Percentiles rank a stretch among this genome's conserved stretches.
These are phyloP conservation scores for Wickerhamomyces alni DNA, from an alignment of 805 yeast species.

Conservation along the genomic window DNA sequence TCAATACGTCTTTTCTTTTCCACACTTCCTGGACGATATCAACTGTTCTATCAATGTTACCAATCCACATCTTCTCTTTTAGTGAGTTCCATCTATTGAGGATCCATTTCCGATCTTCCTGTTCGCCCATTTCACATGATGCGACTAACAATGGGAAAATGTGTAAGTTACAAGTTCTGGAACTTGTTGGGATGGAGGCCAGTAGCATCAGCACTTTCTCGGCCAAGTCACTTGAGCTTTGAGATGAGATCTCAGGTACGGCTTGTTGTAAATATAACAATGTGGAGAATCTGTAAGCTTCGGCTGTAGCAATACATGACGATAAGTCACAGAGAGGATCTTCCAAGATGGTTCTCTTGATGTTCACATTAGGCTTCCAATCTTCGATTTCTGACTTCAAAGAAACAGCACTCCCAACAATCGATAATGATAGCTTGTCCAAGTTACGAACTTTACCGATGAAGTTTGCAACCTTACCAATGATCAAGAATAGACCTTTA, in stretches of 20 bases:
- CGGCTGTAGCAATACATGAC: conserved; percentile 63
- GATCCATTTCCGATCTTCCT: conserved; percentile 60
- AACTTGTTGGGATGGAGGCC: conserved; percentile 56
- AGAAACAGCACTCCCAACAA: conserved; percentile 49
- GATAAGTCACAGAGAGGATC: conserved; percentile 50
- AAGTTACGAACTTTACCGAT: conserved; percentile 41
- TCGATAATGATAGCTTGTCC: conserved; percentile 36
- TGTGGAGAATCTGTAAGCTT: conserved; percentile 58
- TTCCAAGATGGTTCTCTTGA: conserved; percentile 30
- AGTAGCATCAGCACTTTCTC: conserved; percentile 52
- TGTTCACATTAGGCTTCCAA: conserved; percentile 45
- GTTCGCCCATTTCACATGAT: conserved; percentile 57
- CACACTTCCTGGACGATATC: conserved; percentile 71
- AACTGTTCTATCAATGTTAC: conserved; percentile 58
- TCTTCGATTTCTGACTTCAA: conserved; percentile 44
- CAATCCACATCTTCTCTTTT: conserved; percentile 52
- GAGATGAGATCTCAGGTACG: conserved; percentile 60
- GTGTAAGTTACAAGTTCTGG: conserved; percentile 52
- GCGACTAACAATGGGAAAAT: conserved; percentile 61
- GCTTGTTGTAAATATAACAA: conserved; percentile 60
- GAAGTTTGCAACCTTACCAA: conserved; percentile 57
- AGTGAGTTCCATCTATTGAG: conserved; percentile 50
- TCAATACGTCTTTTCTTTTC: conserved; percentile 45
- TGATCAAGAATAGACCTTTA: conserved; percentile 55
- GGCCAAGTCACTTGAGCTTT: conserved; percentile 48